These are phyloP conservation scores for Sporothrix sp. DNA, from an alignment of 2,329 filamentous ascomycete species.

Conservation along the genomic window DNA sequence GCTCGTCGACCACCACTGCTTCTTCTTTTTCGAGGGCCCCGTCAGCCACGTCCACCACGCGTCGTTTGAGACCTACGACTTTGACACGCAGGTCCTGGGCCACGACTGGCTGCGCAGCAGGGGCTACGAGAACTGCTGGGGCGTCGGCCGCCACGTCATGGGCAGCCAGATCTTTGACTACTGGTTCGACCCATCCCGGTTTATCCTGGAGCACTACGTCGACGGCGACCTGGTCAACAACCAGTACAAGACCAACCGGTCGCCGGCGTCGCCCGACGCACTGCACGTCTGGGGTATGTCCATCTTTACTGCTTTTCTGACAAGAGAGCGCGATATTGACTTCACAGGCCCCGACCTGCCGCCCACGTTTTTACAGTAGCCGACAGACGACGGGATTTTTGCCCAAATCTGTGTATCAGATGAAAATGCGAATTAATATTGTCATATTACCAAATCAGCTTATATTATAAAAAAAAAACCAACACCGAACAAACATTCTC, in stretches of 20 bases:
- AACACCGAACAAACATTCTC: too few species aligned
- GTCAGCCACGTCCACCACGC: slow-evolving; percentile 54
- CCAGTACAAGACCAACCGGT: slow-evolving; percentile 37
- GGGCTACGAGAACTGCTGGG: slow-evolving; percentile 58
- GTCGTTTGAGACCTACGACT: slow-evolving; percentile 61
- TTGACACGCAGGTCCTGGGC: slow-evolving; percentile 59
- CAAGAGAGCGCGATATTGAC: too few species aligned
- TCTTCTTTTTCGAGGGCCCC: slow-evolving; percentile 40
- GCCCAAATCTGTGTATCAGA: too few species aligned
- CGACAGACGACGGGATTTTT: not conserved
- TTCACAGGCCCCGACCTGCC: slow-evolving; percentile 16
- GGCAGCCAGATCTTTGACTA: slow-evolving; percentile 66
- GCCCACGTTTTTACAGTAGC: slow-evolving; percentile 13
- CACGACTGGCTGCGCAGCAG: slow-evolving; percentile 58
- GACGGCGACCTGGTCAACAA: slow-evolving; percentile 57
- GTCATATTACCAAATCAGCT: too few species aligned
- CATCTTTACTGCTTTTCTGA: not conserved
- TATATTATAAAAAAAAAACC: too few species aligned
- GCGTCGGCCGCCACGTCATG: slow-evolving; percentile 59
- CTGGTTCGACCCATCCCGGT: slow-evolving; percentile 54
- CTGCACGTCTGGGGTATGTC: slow-evolving; percentile 36
- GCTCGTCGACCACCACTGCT: slow-evolving; percentile 41
- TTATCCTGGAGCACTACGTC: slow-evolving; percentile 63
- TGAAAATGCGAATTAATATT: too few species aligned
- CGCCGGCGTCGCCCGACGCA: slow-evolving; percentile 30